Percentiles rank a stretch among this genome's conserved stretches.
These are phyloP conservation scores for Atkinsonella texensis DNA, from an alignment of 2,329 filamentous ascomycete genomes.

Conservation along the genomic window DNA sequence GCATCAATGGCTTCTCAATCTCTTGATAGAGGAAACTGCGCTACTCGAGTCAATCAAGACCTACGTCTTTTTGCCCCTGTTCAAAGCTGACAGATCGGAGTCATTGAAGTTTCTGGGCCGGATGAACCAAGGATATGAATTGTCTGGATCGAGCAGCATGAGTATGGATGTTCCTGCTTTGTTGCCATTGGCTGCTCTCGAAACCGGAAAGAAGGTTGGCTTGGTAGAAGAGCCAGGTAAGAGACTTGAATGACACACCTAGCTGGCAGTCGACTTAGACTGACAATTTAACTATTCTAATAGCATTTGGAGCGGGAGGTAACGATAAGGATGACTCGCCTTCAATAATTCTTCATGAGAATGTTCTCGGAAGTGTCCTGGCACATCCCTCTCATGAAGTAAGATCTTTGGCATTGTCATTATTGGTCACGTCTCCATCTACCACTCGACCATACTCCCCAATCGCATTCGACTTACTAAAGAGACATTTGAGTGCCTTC, in stretches of 20 bases:
- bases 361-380: conserved; percentile 39
- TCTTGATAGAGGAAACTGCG: conserved; percentile 34
- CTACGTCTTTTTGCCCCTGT: conserved; percentile 50
- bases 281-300: not conserved
- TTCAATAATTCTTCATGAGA: conserved; percentile 25
- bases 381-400: conserved; percentile 49
- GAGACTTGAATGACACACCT: not conserved
- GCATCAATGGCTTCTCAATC: conserved; percentile 44
- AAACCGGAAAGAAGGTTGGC: conserved; percentile 58
- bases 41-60: conserved; percentile 51
- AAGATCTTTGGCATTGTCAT: conserved; percentile 67
- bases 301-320: conserved; percentile 17
- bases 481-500: conserved; percentile 53
- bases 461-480: conserved; percentile 49
- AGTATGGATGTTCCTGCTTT: conserved; percentile 41
- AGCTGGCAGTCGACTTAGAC: not conserved
- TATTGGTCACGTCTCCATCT: conserved; percentile 65
- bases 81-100: conserved; percentile 42
- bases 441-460: conserved; percentile 61
- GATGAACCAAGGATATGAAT: conserved; percentile 39
- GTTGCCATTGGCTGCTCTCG: conserved; percentile 54
- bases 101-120: conserved; percentile 45
- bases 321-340: conserved; percentile 8
- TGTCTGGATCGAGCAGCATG: conserved; percentile 30
- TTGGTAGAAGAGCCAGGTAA: conserved; percentile 55